Conservation (phyloP, 148 eudicot genomes). For the Rhododendron henanense region DNA sequence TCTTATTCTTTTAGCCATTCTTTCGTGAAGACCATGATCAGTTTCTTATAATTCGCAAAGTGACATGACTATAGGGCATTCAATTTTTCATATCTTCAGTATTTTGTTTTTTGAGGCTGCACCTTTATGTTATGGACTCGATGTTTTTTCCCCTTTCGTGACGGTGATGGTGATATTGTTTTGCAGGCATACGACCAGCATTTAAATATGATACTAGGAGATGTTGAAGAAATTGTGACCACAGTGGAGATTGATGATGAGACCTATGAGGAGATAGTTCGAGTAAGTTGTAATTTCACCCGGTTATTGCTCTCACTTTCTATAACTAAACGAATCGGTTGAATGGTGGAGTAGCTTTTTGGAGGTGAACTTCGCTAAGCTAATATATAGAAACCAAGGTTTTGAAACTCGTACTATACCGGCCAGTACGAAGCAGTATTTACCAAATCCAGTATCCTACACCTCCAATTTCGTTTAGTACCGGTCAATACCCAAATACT, state of each 20-base stretch:
- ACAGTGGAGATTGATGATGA: constrained; percentile 9
- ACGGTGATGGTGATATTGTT: not conserved
- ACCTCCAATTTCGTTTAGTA: not conserved
- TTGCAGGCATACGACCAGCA: constrained; percentile 4
- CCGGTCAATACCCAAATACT: not conserved
- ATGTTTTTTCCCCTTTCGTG: not conserved
- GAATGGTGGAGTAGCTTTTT: not conserved
- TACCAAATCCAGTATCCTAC: not conserved
- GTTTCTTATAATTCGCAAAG: not conserved
- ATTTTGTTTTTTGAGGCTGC: not conserved
- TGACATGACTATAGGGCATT: not conserved
- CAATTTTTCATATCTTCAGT: not conserved
- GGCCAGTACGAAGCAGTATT: too few species aligned
- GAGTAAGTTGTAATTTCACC: not conserved
- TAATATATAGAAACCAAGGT: not conserved
- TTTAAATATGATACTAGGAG: constrained; percentile 13
- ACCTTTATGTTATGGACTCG: not conserved
- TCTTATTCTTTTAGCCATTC: not conserved
- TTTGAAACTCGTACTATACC: not conserved
- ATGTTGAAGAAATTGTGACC: constrained; percentile 7
- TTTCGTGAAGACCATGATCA: not conserved
- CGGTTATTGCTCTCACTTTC: not conserved
- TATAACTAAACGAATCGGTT: not conserved
- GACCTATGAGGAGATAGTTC: constrained; percentile 2
- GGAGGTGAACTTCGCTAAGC: not conserved